Evolutionary conservation across 1,284 basidiomycete species (phyloP).

Genomic region (Ceratorhiza oryzae-sativae): DNA sequence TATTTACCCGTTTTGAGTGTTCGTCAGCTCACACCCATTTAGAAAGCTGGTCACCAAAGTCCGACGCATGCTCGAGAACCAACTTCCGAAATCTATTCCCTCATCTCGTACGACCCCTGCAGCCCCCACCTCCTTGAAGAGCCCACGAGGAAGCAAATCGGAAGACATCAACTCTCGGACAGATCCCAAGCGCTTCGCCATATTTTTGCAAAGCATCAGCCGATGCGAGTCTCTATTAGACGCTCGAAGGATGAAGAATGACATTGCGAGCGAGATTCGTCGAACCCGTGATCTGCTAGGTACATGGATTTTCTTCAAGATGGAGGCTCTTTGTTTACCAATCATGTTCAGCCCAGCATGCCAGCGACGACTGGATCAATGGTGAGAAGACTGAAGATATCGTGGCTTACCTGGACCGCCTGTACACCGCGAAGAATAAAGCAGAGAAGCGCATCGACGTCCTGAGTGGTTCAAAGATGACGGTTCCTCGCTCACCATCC

Average conservation of each 20-base stretch:
- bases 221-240: slow-evolving; percentile 84
- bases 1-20: neutral
- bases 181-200: slow-evolving; percentile 83
- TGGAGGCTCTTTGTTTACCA: neutral
- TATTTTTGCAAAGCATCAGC: slow-evolving; percentile 84
- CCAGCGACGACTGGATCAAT: slow-evolving; percentile 84
- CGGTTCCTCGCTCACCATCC: slow-evolving; percentile 53
- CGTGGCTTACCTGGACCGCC: slow-evolving; percentile 84
- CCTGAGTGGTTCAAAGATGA: slow-evolving; percentile 66
- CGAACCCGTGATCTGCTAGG: slow-evolving; percentile 75
- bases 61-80: slow-evolving; percentile 79
- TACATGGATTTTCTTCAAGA: slow-evolving; percentile 48
- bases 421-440: slow-evolving; percentile 85
- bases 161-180: slow-evolving; percentile 80
- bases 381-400: slow-evolving; percentile 83
- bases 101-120: slow-evolving; percentile 48
- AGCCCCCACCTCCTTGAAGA: slow-evolving; percentile 53
- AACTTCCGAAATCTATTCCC: slow-evolving; percentile 51
- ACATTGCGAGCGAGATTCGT: slow-evolving; percentile 86
- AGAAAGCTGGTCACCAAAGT: slow-evolving; percentile 86
- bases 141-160: slow-evolving; percentile 48
- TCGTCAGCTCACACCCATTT: neutral
- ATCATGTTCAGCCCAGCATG: slow-evolving; percentile 67
- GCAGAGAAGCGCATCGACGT: slow-evolving; percentile 85
- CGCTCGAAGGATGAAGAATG: slow-evolving; percentile 87